Percentiles rank a stretch among this genome's conserved stretches.
phyloP scores from a whole-genome alignment of 805 yeast genomes.

The Brettanomyces anomalus region DNA sequence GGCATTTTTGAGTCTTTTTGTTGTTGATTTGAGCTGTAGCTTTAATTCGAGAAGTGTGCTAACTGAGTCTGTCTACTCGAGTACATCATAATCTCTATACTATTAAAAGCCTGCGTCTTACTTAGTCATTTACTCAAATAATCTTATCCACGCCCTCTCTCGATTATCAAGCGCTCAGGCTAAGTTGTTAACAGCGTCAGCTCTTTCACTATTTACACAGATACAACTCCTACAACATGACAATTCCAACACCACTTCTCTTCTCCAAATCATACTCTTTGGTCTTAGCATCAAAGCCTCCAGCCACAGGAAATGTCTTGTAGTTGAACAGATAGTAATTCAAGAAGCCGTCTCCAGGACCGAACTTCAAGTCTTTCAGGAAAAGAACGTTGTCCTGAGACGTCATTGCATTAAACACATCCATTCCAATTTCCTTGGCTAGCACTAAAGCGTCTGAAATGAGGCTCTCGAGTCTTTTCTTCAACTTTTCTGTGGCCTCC shows the following conservation, averaged over 20 bases:
- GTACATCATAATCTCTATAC: no score
- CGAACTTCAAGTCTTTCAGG: conserved; percentile 76
- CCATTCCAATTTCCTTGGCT: conserved; percentile 61
- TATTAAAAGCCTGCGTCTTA: no score
- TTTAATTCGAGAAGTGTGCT: no score
- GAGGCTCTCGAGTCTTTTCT: conserved; percentile 50
- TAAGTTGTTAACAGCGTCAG: no score
- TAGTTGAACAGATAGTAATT: conserved; percentile 91
- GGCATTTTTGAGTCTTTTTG: no score
- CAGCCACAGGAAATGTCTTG: conserved; percentile 67
- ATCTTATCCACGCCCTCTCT: no score
- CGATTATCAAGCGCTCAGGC: no score
- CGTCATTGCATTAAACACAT: conserved; percentile 90
- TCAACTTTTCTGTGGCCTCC: conserved; percentile 35
- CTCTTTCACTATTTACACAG: no score
- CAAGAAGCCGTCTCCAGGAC: conserved; percentile 87
- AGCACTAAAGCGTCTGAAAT: conserved; percentile 69
- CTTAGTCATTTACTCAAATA: no score
- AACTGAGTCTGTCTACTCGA: no score
- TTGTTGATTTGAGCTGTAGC: no score
- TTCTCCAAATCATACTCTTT: conserved; percentile 42
- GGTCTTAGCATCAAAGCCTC: conserved; percentile 59
- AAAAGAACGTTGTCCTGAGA: conserved; percentile 84
- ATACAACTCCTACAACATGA: conserved; percentile 53
- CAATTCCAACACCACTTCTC: conserved; percentile 84